Base-by-base conservation (phyloP, 1,284 basidiomycete genomes). In the Erythrobasidium hasegawianum region DNA sequence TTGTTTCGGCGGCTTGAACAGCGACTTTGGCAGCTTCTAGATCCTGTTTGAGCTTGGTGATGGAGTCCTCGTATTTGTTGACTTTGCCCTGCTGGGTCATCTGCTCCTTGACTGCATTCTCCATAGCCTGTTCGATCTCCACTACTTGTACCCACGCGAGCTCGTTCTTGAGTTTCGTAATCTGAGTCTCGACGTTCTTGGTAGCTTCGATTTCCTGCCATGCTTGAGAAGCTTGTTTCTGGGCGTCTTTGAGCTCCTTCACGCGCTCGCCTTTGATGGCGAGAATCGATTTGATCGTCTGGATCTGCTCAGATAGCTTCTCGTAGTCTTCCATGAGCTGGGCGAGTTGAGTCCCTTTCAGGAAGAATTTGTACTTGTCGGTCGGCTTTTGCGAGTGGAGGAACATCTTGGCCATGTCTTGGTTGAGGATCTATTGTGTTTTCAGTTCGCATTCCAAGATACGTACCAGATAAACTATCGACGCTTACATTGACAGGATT, bases 291-390 rank as follows among this genome's bases (percentile, higher is more conserved):
- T 74, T 68, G 64, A 73, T 69, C 49, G 69, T 56, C 18, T 72
- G 66, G 18, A 72, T 58, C 14, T 61, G 49, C 18, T 58, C 65
- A 8, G 66, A 69, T 1, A 68, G 47, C 14, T 78, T 1, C 86
- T 88, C 84, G 75, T 98, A 98, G 75, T 94, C 89, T 27, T 90
- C 86, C 4, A 85, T 85, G 22, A 99, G 85, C 74, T 94, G 88
- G 39, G 86, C 85, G 26, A 99, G 85, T 72, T 93, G 90, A 0
- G 95, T 98, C 9, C 96, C 96, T 33, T 86, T 85, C 49, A 97
- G 82, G 83, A 97, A 98, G 77, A 97, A 93, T 77, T 87, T 85
- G 79, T 98, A 98, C 76, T 97, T 93, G 77, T 94, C 89, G n/a
- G 82, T 77, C 1, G 90, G 84, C 56, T 87, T 84, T 1, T 92